Evolutionary conservation across 2,329 filamentous ascomycete genomes (phyloP).

Genomic region (Xylaria digitata): DNA sequence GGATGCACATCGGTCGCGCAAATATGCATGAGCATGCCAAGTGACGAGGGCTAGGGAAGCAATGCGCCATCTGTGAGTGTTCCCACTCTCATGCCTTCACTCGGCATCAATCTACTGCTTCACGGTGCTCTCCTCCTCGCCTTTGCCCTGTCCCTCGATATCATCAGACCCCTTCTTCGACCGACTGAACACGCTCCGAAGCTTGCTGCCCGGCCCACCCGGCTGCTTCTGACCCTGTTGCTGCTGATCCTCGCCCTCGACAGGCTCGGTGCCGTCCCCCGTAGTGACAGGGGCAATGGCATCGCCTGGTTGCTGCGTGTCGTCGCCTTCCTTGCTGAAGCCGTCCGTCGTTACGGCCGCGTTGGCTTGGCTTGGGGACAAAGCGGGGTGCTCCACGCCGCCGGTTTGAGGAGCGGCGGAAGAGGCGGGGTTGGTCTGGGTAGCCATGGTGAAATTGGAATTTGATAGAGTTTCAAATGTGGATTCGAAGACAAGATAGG

Average conservation of each 20-base stretch:
- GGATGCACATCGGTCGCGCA: not conserved
- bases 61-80: not conserved
- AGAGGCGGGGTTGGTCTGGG: conserved; percentile 10
- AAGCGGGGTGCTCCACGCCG: not conserved
- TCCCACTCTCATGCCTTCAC: not conserved
- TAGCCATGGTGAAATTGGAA: conserved; percentile 17
- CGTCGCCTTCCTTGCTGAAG: conserved; percentile 23
- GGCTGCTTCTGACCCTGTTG: conserved; percentile 5
- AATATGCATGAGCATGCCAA: not conserved
- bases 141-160: conserved; percentile 9
- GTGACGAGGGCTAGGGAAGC: not conserved
- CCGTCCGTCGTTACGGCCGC: conserved; percentile 35
- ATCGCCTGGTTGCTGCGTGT: conserved; percentile 5
- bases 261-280: not conserved
- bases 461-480: not conserved
- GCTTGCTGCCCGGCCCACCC: conserved; percentile 13
- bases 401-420: conserved; percentile 9
- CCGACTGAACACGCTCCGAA: conserved; percentile 19
- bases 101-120: conserved; percentile 8
- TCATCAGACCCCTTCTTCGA: conserved; percentile 18
- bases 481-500: conserved; percentile 1
- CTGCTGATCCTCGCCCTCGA: conserved; percentile 6
- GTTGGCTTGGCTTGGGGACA: conserved; percentile 21
- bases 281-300: not conserved
- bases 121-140: conserved; percentile 9